phyloP scores from a whole-genome alignment of 495 filamentous ascomycete species.

The Aspergillus bertholletiae region DNA sequence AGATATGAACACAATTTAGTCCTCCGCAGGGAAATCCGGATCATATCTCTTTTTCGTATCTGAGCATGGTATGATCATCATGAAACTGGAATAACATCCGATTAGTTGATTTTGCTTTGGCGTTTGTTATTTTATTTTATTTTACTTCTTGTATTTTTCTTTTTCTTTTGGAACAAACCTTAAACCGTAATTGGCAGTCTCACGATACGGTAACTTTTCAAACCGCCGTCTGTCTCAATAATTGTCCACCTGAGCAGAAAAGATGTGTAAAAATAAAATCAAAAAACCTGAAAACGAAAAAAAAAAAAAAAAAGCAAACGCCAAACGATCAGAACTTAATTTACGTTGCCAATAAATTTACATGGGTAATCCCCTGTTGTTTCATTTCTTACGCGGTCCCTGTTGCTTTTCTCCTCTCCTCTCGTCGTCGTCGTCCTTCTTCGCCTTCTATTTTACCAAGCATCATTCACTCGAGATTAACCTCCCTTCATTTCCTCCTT shows the following conservation, averaged over 20 bases:
- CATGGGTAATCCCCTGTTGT: neutral
- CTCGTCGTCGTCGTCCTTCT: conserved; percentile 1
- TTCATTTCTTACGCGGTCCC: neutral
- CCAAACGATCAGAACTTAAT: neutral
- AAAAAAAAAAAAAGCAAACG: neutral
- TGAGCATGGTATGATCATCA: neutral
- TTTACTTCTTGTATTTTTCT: too few relatives aligned
- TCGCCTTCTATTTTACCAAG: too few relatives aligned
- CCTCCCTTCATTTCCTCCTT: neutral
- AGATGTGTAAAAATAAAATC: neutral
- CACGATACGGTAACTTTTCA: neutral
- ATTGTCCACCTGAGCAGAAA: neutral
- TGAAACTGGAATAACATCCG: neutral
- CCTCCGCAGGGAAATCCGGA: too few relatives aligned
- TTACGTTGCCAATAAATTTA: neutral
- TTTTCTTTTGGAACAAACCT: too few relatives aligned
- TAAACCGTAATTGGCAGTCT: too few relatives aligned
- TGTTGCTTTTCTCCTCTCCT: neutral
- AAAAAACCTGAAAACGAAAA: neutral
- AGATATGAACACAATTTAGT: too few relatives aligned
- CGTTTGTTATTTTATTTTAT: too few relatives aligned
- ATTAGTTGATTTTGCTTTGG: too few relatives aligned
- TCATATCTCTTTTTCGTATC: too few relatives aligned
- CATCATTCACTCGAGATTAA: neutral
- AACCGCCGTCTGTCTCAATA: neutral